phyloP scores from a whole-genome alignment of 2,329 filamentous ascomycete species.

The Verruconis gallopava region DNA sequence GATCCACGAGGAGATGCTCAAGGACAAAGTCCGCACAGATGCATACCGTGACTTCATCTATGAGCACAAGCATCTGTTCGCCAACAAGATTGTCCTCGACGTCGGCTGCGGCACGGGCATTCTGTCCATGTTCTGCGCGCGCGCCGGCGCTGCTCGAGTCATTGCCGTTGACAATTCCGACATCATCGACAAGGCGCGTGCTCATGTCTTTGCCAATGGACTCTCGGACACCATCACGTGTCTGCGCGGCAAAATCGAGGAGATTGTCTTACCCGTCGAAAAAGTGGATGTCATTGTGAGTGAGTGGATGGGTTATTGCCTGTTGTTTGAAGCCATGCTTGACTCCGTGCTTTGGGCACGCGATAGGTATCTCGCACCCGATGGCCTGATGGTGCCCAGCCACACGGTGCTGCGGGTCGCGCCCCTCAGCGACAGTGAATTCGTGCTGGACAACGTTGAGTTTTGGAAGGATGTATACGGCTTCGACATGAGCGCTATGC shows the following conservation, averaged over 20 bases:
- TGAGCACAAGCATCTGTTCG: constrained; percentile 75
- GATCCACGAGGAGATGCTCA: constrained; percentile 93
- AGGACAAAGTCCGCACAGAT: constrained; percentile 76
- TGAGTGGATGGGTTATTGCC: constrained; percentile 95
- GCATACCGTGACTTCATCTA: constrained; percentile 94
- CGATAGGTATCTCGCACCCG: constrained; percentile 69
- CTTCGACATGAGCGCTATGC: constrained; percentile 89
- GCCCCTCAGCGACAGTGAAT: constrained; percentile 65
- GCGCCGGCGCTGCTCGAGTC: constrained; percentile 73
- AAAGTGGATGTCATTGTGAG: constrained; percentile 90
- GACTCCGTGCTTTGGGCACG: constrained; percentile 81
- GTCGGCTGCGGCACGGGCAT: constrained; percentile 79
- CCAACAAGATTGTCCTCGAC: constrained; percentile 75
- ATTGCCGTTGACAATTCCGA: constrained; percentile 86
- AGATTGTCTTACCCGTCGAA: constrained; percentile 60
- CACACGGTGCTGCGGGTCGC: constrained; percentile 74
- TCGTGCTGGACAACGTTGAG: constrained; percentile 60
- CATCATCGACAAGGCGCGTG: constrained; percentile 75
- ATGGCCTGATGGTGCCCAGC: constrained; percentile 74
- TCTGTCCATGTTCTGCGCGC: constrained; percentile 86
- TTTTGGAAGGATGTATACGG: constrained; percentile 93
- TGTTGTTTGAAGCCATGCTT: constrained; percentile 92
- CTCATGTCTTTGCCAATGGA: constrained; percentile 73
- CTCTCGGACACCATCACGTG: constrained; percentile 64
- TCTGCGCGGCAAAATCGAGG: constrained; percentile 76